These are phyloP conservation scores for Dalbergia cochinchinensis DNA, from an alignment of 306 rosid genomes.

Conservation along the genomic window DNA sequence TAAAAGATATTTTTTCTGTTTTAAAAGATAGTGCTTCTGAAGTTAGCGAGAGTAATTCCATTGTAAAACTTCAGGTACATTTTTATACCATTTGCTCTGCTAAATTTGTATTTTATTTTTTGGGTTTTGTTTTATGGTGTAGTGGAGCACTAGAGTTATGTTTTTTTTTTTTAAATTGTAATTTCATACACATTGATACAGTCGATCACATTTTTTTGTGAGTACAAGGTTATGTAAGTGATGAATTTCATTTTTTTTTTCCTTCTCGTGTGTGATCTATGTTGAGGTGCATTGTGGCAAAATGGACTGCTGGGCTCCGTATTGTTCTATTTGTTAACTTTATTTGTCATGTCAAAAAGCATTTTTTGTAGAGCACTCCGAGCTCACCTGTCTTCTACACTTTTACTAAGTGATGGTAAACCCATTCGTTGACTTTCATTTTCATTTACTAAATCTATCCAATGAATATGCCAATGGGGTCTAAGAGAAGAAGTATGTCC, in stretches of 20 bases:
- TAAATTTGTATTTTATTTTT: conserved; percentile 2
- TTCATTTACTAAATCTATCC: conserved; percentile 27
- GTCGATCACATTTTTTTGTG: conserved; percentile 1
- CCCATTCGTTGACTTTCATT: conserved; percentile 2
- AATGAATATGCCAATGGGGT: conserved; percentile 14
- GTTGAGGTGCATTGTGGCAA: conserved; percentile 31
- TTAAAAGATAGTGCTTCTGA: conserved; percentile 82
- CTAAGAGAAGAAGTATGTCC: conserved; percentile 18
- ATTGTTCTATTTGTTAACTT: conserved; percentile 27
- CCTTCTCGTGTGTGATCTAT: conserved; percentile 40
- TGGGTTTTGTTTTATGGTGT: conserved; percentile 1
- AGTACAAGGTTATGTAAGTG: conserved; percentile 14
- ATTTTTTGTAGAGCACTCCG: conserved; percentile 20
- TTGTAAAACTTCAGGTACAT: conserved; percentile 76
- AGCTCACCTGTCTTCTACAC: not conserved
- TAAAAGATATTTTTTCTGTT: conserved; percentile 69
- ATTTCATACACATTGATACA: not conserved
- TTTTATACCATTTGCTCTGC: conserved; percentile 32
- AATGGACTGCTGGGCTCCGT: conserved; percentile 14
- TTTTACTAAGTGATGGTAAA: not conserved
- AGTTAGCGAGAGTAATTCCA: conserved; percentile 60
- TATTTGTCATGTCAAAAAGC: conserved; percentile 28
- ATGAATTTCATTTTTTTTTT: not conserved
- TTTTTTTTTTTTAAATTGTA: conserved; percentile 4
- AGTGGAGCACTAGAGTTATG: conserved; percentile 28